Base-by-base conservation (phyloP, 441 rosid genomes). In the Erodium texanum region DNA sequence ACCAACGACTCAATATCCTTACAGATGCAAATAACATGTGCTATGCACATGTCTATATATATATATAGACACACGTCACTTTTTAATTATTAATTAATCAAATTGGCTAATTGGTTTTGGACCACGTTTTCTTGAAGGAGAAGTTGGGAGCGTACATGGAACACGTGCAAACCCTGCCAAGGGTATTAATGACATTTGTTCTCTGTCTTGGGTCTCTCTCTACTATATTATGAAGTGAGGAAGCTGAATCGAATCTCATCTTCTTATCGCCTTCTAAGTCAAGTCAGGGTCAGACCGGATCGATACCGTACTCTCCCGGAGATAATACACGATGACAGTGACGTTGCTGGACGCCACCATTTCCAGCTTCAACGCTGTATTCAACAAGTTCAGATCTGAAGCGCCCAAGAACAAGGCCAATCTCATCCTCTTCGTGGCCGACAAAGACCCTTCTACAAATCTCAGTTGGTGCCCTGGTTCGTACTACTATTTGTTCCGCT, bases 401-500 rank as follows among this genome's bases (percentile, higher is more conserved):
- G 84, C 93, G 8, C 54, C 91, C 20, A 73, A 75, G 16, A 71
- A 52, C 83, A 89, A 84, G 48, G 74, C 82, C 87, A 87, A 76
- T 76, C 76, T 92, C 72, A 82, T 89, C 71, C 87, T 92, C 78
- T 92, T 92, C 82, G 70, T 89, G 69, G 97, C 96, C 10, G 86
- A 92, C 80, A 77, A 79, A 18, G 89, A 86, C 74, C 97, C 92
- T 23, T 67, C 85, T 29, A 89, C 97, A 16, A 67, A 77, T 43
- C 87, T 72, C 56, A 85, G 94, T 74, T 87, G 96, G 96, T 89
- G 96, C 77, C 96, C 97, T 58, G 92, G 93, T 86, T 75, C 18
- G 48, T 41, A 12, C 12, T 41, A 8, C 48, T 41, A 41, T 9
- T 12, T 41, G 9, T 12, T 41, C 12, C 48, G 48, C 48, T 41